Evolutionary conservation across 768 basidiomycete genomes (phyloP).

Genomic region (Tulasnella sp.): DNA sequence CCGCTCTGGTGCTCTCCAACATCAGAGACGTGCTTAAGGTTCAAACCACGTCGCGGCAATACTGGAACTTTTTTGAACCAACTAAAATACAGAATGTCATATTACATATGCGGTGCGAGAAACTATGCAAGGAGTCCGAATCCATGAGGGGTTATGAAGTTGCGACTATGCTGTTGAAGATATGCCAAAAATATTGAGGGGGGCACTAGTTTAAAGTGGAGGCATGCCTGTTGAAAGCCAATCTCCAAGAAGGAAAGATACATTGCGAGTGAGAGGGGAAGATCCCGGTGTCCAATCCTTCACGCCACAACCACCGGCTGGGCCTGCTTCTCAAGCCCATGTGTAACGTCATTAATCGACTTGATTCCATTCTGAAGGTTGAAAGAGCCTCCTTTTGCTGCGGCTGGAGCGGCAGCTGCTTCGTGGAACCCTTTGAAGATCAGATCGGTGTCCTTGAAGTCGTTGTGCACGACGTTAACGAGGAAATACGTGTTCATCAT

Average conservation of each 20-base stretch:
- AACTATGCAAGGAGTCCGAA: no score
- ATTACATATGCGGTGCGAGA: no score
- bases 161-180: no score
- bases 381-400: not conserved
- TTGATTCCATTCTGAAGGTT: not conserved
- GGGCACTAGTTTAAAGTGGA: not conserved
- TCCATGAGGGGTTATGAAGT: no score
- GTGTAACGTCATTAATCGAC: slow-evolving; percentile 1
- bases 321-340: not conserved
- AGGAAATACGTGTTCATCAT: slow-evolving; percentile 75
- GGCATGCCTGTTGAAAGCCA: slow-evolving; percentile 1
- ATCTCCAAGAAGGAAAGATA: not conserved
- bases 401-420: not conserved
- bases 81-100: no score
- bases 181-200: no score
- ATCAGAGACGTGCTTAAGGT: no score
- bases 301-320: not conserved
- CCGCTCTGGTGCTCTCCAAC: no score
- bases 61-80: no score
- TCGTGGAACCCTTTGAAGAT: slow-evolving; percentile 74
- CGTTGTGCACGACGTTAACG: slow-evolving; percentile 94
- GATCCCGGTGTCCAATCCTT: not conserved
- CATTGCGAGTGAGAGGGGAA: not conserved
- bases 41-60: no score
- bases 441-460: slow-evolving; percentile 72